These are phyloP conservation scores for Aurifilum marmelostoma DNA, from an alignment of 2,329 filamentous ascomycete species.

Conservation along the genomic window DNA sequence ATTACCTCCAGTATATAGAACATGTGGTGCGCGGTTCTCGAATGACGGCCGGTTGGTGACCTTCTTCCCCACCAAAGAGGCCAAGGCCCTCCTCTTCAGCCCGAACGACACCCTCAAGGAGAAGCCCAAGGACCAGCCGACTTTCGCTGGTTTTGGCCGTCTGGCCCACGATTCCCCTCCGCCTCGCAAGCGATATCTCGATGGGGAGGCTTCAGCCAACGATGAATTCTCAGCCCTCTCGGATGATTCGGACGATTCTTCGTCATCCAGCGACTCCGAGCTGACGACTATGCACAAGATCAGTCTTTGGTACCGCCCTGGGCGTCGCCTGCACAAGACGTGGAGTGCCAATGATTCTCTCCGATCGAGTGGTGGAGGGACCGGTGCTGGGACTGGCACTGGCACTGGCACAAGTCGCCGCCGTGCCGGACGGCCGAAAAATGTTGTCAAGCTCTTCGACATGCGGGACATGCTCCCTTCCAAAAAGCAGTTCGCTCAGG, in stretches of 20 bases:
- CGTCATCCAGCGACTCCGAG: conserved; percentile 63
- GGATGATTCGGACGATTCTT: conserved; percentile 50
- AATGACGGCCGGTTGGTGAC: conserved; percentile 66
- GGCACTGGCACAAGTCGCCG: conserved; percentile 57
- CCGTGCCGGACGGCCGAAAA: conserved; percentile 58
- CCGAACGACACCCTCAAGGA: conserved; percentile 51
- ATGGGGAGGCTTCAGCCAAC: conserved; percentile 55
- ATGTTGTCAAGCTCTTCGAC: conserved; percentile 74
- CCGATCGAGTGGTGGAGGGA: conserved; percentile 64
- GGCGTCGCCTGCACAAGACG: conserved; percentile 55
- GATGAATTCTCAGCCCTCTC: conserved; percentile 55
- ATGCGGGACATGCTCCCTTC: conserved; percentile 74
- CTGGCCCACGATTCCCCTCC: conserved; percentile 54
- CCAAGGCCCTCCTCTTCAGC: conserved; percentile 56
- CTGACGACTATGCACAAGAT: conserved; percentile 65
- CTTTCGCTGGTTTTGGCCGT: conserved; percentile 61
- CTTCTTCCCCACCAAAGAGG: conserved; percentile 71
- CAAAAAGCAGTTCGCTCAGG: conserved; percentile 73
- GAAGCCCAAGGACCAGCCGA: conserved; percentile 56
- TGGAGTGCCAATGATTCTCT: conserved; percentile 61
- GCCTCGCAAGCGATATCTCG: conserved; percentile 49
- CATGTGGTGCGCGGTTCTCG: conserved; percentile 64
- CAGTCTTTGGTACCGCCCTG: conserved; percentile 59
- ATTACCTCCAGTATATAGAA: conserved; percentile 59
- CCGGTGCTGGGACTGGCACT: conserved; percentile 60